Base-by-base conservation (phyloP, 176 grass and related monocot species). In the Eleusine coracana region DNA sequence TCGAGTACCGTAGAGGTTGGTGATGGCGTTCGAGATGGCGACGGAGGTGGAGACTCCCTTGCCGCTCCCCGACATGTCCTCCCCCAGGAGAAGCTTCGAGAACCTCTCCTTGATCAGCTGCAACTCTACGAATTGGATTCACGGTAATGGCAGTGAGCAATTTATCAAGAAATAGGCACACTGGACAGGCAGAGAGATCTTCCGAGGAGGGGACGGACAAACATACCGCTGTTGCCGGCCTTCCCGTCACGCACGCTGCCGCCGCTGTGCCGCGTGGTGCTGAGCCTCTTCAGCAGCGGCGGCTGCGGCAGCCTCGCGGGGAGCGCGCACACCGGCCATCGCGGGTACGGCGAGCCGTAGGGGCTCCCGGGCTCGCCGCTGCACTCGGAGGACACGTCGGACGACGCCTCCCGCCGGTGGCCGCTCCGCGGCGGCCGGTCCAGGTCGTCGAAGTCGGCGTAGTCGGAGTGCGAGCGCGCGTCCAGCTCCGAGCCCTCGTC, bases 51-150 rank as follows among this genome's bases (percentile, higher is more conserved):
- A 95, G 62, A 98, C 96, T 3, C 96, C 96, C 76, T 95, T 95
- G 36, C 96, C 90, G 34, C 87, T 81, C 29, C 96, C 96, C 36
- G 92, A 98, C 96, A 98, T 98, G 87, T 98, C 96, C 79, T 98
- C 96, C 5, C 96, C 92, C 5, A 95, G 78, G 20, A 98, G 71
- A 73, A 98, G 96, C 92, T 95, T 98, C 0, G 92, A 92, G 86
- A 97, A 92, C 81, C 83, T 92, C 81, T 97, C 95, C 85, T 85
- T 97, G 2, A 92, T 84, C 67, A 91, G 66, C 75, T 92, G 87
- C 72, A 94, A 39, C 84, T 94, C 95, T 97, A 76, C 51, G 40
- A 70, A 77, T 80, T 75, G 55, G 65, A 74, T 80, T 75, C 58
- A 82, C n/a, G 34, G 73, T 29, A 23, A 11, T 17, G 5, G 34